These are phyloP conservation scores for Globisporangium recalcitrans DNA, from an alignment of 352 stramenopile species.

Conservation along the genomic window DNA sequence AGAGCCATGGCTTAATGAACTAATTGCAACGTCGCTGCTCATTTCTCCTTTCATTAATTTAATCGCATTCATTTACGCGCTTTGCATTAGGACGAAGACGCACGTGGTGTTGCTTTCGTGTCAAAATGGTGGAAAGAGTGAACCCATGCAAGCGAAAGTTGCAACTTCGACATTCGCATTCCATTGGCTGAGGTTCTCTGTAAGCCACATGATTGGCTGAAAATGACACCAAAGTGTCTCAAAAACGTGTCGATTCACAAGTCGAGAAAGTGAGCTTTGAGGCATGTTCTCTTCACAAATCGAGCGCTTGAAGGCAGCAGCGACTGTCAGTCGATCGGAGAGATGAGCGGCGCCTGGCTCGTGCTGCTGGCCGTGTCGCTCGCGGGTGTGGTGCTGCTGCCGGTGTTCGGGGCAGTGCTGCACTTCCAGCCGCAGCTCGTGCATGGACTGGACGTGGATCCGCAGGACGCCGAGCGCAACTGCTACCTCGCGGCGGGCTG, in stretches of 20 bases:
- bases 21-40: not conserved
- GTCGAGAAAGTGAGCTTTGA: not conserved
- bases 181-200: not conserved
- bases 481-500: slow-evolving; percentile 51
- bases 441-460: slow-evolving; percentile 40
- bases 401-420: slow-evolving; percentile 51
- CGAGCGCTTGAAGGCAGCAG: not conserved
- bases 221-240: not conserved
- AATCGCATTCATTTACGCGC: too few relatives aligned
- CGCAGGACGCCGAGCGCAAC: slow-evolving; percentile 42
- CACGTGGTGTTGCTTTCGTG: not conserved
- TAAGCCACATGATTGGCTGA: not conserved
- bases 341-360: slow-evolving; percentile 32
- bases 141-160: not conserved
- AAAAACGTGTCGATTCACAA: too few relatives aligned
- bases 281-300: not conserved
- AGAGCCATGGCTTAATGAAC: not conserved
- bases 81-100: not conserved
- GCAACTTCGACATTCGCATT: not conserved
- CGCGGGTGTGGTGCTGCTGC: slow-evolving; percentile 43
- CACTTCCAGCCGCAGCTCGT: slow-evolving; percentile 55
- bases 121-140: not conserved
- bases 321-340: not conserved
- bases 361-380: slow-evolving; percentile 40
- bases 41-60: not conserved